These are phyloP conservation scores for Periconia sp. DNA, from an alignment of 2,329 filamentous ascomycete species.

Conservation along the genomic window DNA sequence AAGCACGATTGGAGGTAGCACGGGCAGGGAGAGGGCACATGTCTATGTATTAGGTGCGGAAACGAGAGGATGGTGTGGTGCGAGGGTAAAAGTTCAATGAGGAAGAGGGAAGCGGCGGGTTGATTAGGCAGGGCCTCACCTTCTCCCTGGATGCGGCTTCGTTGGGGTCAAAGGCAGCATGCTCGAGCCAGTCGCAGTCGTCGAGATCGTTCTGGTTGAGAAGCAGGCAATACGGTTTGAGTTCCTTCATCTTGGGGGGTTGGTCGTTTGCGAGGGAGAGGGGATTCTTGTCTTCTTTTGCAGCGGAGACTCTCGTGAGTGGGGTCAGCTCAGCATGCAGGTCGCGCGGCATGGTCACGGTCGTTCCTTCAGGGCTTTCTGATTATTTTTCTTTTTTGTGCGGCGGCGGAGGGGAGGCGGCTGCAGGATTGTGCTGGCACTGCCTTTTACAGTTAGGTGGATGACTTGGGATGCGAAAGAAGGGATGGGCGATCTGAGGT, in stretches of 20 bases:
- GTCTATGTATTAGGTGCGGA: not conserved
- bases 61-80: not conserved
- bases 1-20: not conserved
- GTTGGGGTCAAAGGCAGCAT: slow-evolving; percentile 58
- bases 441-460: slow-evolving; percentile 7
- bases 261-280: slow-evolving; percentile 27
- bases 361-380: too few species aligned
- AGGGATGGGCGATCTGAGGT: slow-evolving; percentile 5
- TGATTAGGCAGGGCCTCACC: slow-evolving; percentile 47
- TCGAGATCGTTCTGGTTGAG: slow-evolving; percentile 68
- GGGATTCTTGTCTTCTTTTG: slow-evolving; percentile 23
- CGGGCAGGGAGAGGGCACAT: not conserved
- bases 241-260: slow-evolving; percentile 52
- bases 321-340: slow-evolving; percentile 42
- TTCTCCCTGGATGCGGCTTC: slow-evolving; percentile 63
- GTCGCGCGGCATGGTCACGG: slow-evolving; percentile 45
- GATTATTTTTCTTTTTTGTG: too few species aligned
- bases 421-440: too few species aligned
- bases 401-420: too few species aligned
- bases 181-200: slow-evolving; percentile 61
- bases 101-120: not conserved
- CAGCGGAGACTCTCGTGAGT: slow-evolving; percentile 39
- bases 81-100: not conserved
- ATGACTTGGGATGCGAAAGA: slow-evolving; percentile 1
- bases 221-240: slow-evolving; percentile 73